Base-by-base conservation (phyloP, 1,284 basidiomycete genomes). In the Marasmius tenuissimus region DNA sequence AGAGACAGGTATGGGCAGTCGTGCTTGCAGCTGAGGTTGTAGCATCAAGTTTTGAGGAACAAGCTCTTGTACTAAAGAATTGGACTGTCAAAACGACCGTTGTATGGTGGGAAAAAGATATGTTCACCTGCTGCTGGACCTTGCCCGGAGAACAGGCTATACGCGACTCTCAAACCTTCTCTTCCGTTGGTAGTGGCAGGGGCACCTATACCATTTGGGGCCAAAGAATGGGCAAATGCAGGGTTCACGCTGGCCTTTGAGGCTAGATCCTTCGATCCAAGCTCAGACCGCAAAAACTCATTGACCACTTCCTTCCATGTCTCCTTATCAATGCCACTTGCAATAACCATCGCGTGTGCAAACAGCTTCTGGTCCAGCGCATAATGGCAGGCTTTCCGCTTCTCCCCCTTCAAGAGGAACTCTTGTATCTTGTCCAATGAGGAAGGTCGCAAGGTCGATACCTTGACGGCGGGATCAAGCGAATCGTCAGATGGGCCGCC, bases 271-370 rank as follows among this genome's bases (percentile, higher is more conserved):
- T 76, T 78, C 27, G 73, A 73, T 7, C 84, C 84, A 7, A 99
- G 78, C 72, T 98, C 97, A 22, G 86, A 82, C 45, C 85, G 84
- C 42, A 97, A 77, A 70, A 99, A 99, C 64, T 96, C 92, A 42
- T 83, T 85, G 0, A 97, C 94, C 5, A 91, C 91, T 64, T 96
- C 93, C 71, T 92, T 92, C 94, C 96, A 98, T 5, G 93, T 85
- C 38, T 97, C 94, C 68, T 93, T 93, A 73, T 97, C 97, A 57
- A 98, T 85, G 60, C 93, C 92, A 70, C 93, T 96, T 8, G 97
- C 89, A 64, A 99, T 96, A 53, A 98, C 79, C 84, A 99, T 88
- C 0, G 97, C 97, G 74, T 99, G 97, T 1, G 94, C 89, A 96
- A 96, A 99, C 35, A 99, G 77, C 68, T 86, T 90, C 72, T 96